Base-by-base conservation (phyloP, 805 yeast genomes). In the Candida michaelii region DNA sequence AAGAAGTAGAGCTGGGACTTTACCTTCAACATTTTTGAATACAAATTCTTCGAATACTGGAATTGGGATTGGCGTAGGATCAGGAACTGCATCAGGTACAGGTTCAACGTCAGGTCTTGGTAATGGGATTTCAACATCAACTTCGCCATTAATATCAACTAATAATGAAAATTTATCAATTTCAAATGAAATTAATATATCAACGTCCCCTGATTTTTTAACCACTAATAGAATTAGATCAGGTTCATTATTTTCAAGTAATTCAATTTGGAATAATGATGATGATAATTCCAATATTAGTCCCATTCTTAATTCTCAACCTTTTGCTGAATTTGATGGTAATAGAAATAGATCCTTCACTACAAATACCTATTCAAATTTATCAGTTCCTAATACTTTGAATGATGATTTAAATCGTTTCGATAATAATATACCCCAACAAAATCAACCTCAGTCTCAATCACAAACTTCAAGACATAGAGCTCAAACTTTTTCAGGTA, bases 1-100 rank as follows among this genome's bases (percentile, higher is more conserved):
- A 50, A 73, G 93, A 47, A 79, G 85, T 34, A 73, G 95, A 49
- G 85, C 93, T 2, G 93, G 93, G 2, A 86, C 95, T 11, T 65
- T 86, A 36, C 91, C 93, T 7, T 80, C 89, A 15, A 65, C 83
- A 36, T 71, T 82, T 44, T 44, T 58, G 36, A 51, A 53, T 27
- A 40, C 46, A 8, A 39, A 33, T 36, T 30, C 30, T 12, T 10
- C 30, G 4, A 33, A 30, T 25, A 38, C 38, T n/a, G 24, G 8
- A 6, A 21, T 21, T 21, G 23, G 10, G 6, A 13, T 29, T 17
- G 27, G 12, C 27, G 16, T 17, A 9, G 25, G 25, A 23, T n/a
- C n/a, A n/a, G n/a, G n/a, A n/a, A n/a, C n/a, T n/a, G n/a, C n/a
- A n/a, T n/a, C n/a, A n/a, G n/a, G n/a, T n/a, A n/a, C n/a, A n/a